Evolutionary conservation across 1,284 basidiomycete species (phyloP).

Genomic region (Fomitopsis palustris): DNA sequence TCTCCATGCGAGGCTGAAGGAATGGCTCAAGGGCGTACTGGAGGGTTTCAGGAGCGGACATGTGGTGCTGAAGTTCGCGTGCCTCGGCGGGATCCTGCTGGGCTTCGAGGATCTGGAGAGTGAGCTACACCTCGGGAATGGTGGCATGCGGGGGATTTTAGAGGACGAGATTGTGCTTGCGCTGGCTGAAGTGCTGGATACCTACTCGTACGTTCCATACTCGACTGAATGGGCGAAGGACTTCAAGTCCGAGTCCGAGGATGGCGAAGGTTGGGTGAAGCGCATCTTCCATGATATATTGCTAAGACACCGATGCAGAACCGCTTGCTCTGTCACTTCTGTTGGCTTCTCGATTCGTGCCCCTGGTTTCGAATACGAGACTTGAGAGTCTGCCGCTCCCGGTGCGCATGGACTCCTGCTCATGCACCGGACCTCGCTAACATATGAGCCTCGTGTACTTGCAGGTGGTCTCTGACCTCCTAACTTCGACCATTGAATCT

Average conservation of each 20-base stretch:
- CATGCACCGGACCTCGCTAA: neutral
- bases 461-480: slow-evolving; percentile 35
- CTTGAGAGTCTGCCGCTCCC: slow-evolving; percentile 56
- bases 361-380: slow-evolving; percentile 47
- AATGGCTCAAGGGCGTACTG: slow-evolving; percentile 56
- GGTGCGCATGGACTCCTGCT: slow-evolving; percentile 23
- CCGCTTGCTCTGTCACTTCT: slow-evolving; percentile 39
- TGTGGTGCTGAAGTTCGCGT: slow-evolving; percentile 54
- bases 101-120: slow-evolving; percentile 55
- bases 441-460: neutral
- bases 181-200: slow-evolving; percentile 68
- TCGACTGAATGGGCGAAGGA: slow-evolving; percentile 61
- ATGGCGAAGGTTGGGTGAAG: slow-evolving; percentile 20
- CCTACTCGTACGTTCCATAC: slow-evolving; percentile 35
- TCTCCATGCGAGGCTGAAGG: slow-evolving; percentile 35
- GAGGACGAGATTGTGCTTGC: slow-evolving; percentile 66
- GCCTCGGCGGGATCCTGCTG: slow-evolving; percentile 58
- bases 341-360: slow-evolving; percentile 53
- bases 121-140: slow-evolving; percentile 23
- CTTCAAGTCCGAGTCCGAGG: slow-evolving; percentile 48
- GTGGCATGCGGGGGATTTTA: slow-evolving; percentile 32
- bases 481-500: slow-evolving; percentile 47
- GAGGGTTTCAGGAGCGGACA: slow-evolving; percentile 63
- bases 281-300: neutral
- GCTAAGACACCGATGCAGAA: slow-evolving; percentile 16